Percentiles rank a stretch among this genome's conserved stretches.
These are phyloP conservation scores for Diaporthe sp. DNA, from an alignment of 2,329 filamentous ascomycete genomes.

Conservation along the genomic window DNA sequence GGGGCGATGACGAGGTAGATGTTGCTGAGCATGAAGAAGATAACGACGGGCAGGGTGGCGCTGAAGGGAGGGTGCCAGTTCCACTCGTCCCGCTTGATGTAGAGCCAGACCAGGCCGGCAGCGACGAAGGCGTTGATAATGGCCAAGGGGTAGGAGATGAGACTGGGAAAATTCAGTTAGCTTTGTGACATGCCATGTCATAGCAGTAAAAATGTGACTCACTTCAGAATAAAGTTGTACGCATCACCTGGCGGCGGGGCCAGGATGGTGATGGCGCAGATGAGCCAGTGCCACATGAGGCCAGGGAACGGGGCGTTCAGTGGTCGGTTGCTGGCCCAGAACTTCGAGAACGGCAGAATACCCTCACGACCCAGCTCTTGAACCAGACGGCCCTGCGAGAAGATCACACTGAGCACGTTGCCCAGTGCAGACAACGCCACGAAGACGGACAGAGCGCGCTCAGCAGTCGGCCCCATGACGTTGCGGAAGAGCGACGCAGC, in stretches of 20 bases:
- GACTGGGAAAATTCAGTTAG: neutral
- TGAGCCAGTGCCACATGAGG: constrained; percentile 77
- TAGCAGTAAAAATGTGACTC: neutral
- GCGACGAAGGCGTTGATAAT: constrained; percentile 75
- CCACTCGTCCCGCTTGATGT: constrained; percentile 65
- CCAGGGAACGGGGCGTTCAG: constrained; percentile 78
- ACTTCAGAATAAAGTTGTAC: constrained; percentile 80
- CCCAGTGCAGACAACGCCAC: constrained; percentile 78
- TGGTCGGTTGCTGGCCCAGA: constrained; percentile 75
- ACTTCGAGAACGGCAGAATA: constrained; percentile 52
- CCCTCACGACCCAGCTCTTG: constrained; percentile 36
- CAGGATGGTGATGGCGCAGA: constrained; percentile 75
- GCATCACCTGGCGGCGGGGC: constrained; percentile 75
- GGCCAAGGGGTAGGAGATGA: constrained; percentile 19
- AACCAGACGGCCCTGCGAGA: constrained; percentile 69
- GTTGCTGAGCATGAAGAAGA: constrained; percentile 67
- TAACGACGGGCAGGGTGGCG: constrained; percentile 73
- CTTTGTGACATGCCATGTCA: neutral
- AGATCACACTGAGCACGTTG: constrained; percentile 81
- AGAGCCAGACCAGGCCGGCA: constrained; percentile 68
- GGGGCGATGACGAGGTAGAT: constrained; percentile 71
- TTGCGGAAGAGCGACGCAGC: constrained; percentile 77
- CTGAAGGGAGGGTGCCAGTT: constrained; percentile 71
- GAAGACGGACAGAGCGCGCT: constrained; percentile 36
- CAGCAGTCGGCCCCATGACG: constrained; percentile 69